phyloP scores from a whole-genome alignment of 192 early-diverging fungal species.

The Pecoramyces ruminantium region DNA sequence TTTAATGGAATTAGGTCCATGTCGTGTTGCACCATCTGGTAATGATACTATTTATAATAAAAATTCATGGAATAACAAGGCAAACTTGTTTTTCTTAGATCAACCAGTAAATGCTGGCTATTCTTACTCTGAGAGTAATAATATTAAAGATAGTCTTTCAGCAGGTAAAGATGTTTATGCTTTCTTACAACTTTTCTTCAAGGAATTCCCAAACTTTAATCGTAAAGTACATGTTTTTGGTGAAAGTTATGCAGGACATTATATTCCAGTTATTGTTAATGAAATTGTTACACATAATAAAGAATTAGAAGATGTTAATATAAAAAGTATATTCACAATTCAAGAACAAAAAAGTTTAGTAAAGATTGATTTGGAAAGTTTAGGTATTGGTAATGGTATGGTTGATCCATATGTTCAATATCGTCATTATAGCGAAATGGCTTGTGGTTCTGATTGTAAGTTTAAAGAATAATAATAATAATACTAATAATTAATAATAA shows the following conservation, averaged over 20 bases:
- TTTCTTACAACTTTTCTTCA: conserved; percentile 83
- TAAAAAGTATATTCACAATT: conserved; percentile 1
- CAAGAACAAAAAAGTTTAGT: conserved; percentile 16
- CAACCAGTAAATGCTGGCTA: conserved; percentile 34
- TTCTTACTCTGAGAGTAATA: conserved; percentile 5
- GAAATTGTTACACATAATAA: conserved; percentile 68
- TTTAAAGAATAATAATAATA: no score
- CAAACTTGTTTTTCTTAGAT: conserved; percentile 41
- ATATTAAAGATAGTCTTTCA: conserved; percentile 48
- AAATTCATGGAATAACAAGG: conserved; percentile 79
- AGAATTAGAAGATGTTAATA: conserved; percentile 13
- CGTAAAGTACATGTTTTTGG: conserved; percentile 77
- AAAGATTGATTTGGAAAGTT: conserved; percentile 50
- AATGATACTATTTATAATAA: conserved; percentile 39
- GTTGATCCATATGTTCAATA: conserved; percentile 80
- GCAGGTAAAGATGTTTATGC: conserved; percentile 79
- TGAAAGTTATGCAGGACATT: conserved; percentile 79
- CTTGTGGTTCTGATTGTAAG: conserved; percentile 15
- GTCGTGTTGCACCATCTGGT: conserved; percentile 54
- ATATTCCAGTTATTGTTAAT: conserved; percentile 74
- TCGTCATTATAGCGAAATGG: conserved; percentile 51
- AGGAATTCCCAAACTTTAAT: conserved; percentile 62
- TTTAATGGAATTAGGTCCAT: conserved; percentile 63
- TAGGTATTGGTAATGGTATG: conserved; percentile 83
- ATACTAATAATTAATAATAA: no score